Evolutionary conservation across 2,329 filamentous ascomycete species (phyloP).

Genomic region (Trichoderma asperellum): DNA sequence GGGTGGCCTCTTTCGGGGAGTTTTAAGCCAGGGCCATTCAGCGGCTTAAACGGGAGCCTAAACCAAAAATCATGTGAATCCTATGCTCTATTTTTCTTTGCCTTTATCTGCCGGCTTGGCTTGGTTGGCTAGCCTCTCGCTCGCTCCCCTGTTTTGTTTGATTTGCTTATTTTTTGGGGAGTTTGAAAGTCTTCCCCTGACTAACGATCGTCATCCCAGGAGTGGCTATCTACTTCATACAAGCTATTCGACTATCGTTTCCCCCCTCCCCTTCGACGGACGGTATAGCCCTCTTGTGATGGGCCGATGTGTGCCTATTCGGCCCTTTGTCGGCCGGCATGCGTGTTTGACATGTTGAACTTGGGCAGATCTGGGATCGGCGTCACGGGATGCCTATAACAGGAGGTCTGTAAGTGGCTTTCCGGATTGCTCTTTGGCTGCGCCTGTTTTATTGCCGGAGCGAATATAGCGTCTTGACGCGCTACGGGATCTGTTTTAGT

Average conservation of each 20-base stretch:
- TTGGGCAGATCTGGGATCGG: conserved; percentile 21
- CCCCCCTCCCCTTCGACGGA: neutral
- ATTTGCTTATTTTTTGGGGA: neutral
- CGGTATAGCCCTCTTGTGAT: conserved; percentile 4
- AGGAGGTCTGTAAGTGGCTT: conserved; percentile 37
- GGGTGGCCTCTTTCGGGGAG: neutral
- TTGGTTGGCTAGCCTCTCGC: neutral
- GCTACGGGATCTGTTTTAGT: neutral
- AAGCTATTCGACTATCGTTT: neutral
- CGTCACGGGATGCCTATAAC: conserved; percentile 56
- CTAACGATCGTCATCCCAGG: neutral
- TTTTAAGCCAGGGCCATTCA: neutral
- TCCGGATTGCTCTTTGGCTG: conserved; percentile 30
- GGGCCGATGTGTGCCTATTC: conserved; percentile 9
- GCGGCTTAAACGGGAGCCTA: neutral
- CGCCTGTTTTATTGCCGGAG: neutral
- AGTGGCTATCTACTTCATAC: neutral
- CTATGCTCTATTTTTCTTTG: neutral
- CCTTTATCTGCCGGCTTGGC: neutral
- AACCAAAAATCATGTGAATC: neutral
- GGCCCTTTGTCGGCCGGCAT: conserved; percentile 24
- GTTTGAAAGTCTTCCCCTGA: neutral
- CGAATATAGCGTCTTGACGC: neutral
- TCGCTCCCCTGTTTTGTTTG: neutral
- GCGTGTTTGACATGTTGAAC: conserved; percentile 8